Evolutionary conservation across 2,329 filamentous ascomycete genomes (phyloP).

Genomic region (Diaporthe australafricana): DNA sequence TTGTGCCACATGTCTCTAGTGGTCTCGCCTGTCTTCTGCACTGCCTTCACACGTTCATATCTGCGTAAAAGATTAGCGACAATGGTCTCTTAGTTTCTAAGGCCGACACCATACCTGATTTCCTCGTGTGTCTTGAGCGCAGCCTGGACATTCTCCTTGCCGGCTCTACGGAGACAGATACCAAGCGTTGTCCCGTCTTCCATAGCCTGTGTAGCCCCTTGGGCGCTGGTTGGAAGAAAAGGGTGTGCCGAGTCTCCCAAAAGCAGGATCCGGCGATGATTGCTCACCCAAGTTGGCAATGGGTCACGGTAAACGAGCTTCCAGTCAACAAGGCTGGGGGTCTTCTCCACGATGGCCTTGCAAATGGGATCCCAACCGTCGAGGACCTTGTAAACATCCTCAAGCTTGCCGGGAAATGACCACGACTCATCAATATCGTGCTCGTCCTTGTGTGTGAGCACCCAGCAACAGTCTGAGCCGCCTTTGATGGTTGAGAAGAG

Average conservation of each 20-base stretch:
- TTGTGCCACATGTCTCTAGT: conserved; percentile 67
- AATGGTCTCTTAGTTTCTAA: rapidly evolving
- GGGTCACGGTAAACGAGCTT: conserved; percentile 63
- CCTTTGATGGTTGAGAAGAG: conserved; percentile 68
- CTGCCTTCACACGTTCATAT: conserved; percentile 59
- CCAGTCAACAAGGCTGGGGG: conserved; percentile 60
- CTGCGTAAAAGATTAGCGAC: conserved; percentile 31
- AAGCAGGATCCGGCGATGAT: conserved; percentile 55
- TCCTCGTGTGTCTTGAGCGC: conserved; percentile 57
- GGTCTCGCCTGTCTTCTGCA: conserved; percentile 63
- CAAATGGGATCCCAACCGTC: conserved; percentile 64
- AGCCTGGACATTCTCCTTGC: conserved; percentile 51
- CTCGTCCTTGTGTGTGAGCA: conserved; percentile 66
- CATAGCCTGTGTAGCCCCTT: conserved; percentile 62
- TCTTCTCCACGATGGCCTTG: conserved; percentile 60
- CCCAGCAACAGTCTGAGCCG: conserved; percentile 68
- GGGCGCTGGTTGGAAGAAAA: conserved; percentile 60
- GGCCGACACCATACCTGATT: conserved; percentile 47
- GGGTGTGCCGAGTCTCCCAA: conserved; percentile 64
- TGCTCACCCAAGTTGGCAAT: conserved; percentile 61
- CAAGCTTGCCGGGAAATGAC: conserved; percentile 63
- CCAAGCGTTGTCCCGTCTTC: conserved; percentile 62
- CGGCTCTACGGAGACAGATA: conserved; percentile 54
- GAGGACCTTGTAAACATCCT: conserved; percentile 62
- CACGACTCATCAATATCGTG: conserved; percentile 67